A percentile compares a stretch with the other conserved stretches of the same genome.
Evolutionary conservation across 768 basidiomycete species (phyloP).

Genomic region (Kwoniella shandongensis): DNA sequence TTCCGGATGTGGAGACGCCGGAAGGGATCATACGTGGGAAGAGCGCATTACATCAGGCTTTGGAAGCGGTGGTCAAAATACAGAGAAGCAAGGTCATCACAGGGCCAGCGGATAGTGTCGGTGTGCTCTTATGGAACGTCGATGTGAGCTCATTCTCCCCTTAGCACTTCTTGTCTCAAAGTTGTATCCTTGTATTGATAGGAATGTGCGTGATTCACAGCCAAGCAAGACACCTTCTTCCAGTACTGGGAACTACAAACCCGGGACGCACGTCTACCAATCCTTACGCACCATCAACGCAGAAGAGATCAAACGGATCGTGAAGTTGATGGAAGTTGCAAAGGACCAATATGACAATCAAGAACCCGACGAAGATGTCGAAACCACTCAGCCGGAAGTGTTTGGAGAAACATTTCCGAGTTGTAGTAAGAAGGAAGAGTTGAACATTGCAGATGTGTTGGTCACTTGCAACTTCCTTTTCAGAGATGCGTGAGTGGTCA

Average conservation of each 20-base stretch:
- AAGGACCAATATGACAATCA: slow-evolving; percentile 60
- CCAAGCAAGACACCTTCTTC: slow-evolving; percentile 61
- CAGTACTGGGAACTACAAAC: slow-evolving; percentile 36
- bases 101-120: slow-evolving; percentile 84
- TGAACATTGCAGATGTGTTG: slow-evolving; percentile 85
- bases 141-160: slow-evolving; percentile 27
- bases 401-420: slow-evolving; percentile 66
- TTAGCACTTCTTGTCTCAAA: too few relatives aligned
- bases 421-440: slow-evolving; percentile 59
- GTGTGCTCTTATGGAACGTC: slow-evolving; percentile 88
- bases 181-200: too few relatives aligned
- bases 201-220: slow-evolving; percentile 56
- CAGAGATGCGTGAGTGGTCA: slow-evolving; percentile 69
- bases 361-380: slow-evolving; percentile 56
- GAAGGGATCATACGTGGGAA: slow-evolving; percentile 60
- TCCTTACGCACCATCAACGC: slow-evolving; percentile 75
- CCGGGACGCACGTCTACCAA: slow-evolving; percentile 65
- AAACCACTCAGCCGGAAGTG: slow-evolving; percentile 55
- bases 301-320: slow-evolving; percentile 74
- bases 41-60: slow-evolving; percentile 73
- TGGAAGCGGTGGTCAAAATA: slow-evolving; percentile 80
- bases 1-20: slow-evolving; percentile 59
- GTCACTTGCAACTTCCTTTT: slow-evolving; percentile 86
- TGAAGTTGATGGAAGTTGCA: slow-evolving; percentile 65
- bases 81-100: slow-evolving; percentile 86